Percentiles rank a stretch among this genome's conserved stretches.
Conservation (phyloP, 2,329 filamentous ascomycete genomes). For the Trichoderma koningiopsis region DNA sequence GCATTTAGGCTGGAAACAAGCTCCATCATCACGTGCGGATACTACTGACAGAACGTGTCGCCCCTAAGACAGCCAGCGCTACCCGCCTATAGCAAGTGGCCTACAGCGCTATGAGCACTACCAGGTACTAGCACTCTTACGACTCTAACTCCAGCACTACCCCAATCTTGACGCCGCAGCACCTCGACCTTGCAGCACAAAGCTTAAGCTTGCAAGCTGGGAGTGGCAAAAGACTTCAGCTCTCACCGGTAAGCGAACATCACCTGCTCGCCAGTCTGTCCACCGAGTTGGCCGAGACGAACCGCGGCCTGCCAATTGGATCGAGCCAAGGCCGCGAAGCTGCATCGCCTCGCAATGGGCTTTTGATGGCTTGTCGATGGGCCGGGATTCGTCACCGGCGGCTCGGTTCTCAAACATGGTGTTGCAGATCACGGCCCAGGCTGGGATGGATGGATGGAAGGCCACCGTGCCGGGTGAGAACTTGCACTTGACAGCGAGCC, state of each 20-base stretch:
- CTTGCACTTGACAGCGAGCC: neutral
- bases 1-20: neutral
- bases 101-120: neutral
- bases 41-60: neutral
- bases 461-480: neutral
- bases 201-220: neutral
- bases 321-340: neutral
- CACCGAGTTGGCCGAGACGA: neutral
- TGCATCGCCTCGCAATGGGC: neutral
- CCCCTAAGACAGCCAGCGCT: neutral
- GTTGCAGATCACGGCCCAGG: neutral
- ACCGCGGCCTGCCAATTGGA: neutral
- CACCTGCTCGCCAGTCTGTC: neutral
- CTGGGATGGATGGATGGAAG: neutral
- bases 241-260: neutral
- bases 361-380: neutral
- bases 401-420: constrained; percentile 9
- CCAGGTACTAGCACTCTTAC: neutral
- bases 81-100: neutral
- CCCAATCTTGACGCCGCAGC: neutral
- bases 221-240: neutral
- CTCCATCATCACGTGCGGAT: constrained; percentile 1
- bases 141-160: neutral
- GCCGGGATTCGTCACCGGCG: constrained; percentile 12
- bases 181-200: neutral